Evolutionary conservation across 202 grass and related monocot genomes (phyloP).

Genomic region (Elaeis oleifera): DNA sequence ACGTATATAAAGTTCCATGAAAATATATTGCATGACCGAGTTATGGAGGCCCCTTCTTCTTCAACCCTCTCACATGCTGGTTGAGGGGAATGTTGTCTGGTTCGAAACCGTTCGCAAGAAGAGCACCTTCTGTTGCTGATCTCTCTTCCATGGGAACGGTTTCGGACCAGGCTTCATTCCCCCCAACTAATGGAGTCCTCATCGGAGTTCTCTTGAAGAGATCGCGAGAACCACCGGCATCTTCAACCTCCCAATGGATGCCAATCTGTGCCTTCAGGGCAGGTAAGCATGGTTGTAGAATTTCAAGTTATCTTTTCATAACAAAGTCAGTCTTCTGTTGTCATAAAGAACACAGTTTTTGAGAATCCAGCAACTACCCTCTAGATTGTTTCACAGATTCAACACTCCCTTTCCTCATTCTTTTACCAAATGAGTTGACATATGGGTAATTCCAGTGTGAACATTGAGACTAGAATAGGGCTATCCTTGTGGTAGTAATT

Average conservation of each 20-base stretch:
- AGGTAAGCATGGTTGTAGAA: background rate
- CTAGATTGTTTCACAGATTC: too few species aligned
- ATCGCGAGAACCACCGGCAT: too few species aligned
- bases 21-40: constrained; percentile 8
- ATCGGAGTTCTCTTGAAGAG: too few species aligned
- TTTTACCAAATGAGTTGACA: too few species aligned
- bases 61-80: constrained; percentile 37
- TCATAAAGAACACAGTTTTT: too few species aligned
- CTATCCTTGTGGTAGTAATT: too few species aligned
- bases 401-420: too few species aligned
- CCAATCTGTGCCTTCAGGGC: background rate
- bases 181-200: constrained; percentile 49
- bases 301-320: too few species aligned
- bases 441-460: too few species aligned
- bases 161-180: constrained; percentile 99
- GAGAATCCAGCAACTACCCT: too few species aligned
- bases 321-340: too few species aligned
- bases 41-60: background rate
- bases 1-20: constrained; percentile 24
- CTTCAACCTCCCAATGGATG: background rate
- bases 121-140: background rate
- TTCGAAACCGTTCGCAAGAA: constrained; percentile 32
- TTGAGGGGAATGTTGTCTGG: constrained; percentile 79
- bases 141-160: constrained; percentile 22
- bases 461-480: too few species aligned